Evolutionary conservation across 805 yeast species (phyloP), one percentile per base, ranked within the genome.

Genomic region (Yarrowia bubula): DNA sequence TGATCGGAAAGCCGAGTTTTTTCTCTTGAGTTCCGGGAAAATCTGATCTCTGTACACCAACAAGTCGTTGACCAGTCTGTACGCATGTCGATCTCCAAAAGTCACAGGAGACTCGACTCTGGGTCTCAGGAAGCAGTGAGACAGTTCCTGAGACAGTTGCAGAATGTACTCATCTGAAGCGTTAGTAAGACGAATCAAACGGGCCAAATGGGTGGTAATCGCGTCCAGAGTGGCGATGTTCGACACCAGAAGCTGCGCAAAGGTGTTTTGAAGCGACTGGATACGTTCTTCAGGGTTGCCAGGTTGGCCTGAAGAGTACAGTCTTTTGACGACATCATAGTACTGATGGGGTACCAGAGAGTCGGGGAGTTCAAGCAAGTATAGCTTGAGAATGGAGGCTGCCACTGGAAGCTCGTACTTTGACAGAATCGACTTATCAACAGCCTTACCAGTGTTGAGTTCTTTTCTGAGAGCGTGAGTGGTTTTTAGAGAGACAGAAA

Each of bases 161-260:
- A 63, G 68, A 35, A 69, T 66, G 66, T 75, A 76, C 22, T 71
- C 75, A 2, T 67, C 70, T 14, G 70, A 66, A 1, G 80, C 79
- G 31, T 73, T 72, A 50, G 86, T 75, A 37, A 84, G 82, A 28
- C 81, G 75, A 33, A 87, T 82, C 65, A 90, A 76, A 53, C 96
- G 79, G 62, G 82, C 81, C 73, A 90, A 83, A 74, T 90, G 96
- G 1, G 91, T 85, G 42, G 87, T 81, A n/a, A 90, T 75, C 1
- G 92, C 92, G 73, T 88, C 92, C 64, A 90, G 79, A 0, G 96
- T 88, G 1, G 96, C 93, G 47, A 90, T 78, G 70, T 87, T 88
- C 50, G 88, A 81, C 61, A 86, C 84, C 18, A 91, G 86, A 64
- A 90, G 79, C 66, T 88, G 88, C 3, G 83, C 79, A 66, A 90